Base-by-base conservation (phyloP, 2,329 filamentous ascomycete species). In the Coniochaeta pulveracea region DNA sequence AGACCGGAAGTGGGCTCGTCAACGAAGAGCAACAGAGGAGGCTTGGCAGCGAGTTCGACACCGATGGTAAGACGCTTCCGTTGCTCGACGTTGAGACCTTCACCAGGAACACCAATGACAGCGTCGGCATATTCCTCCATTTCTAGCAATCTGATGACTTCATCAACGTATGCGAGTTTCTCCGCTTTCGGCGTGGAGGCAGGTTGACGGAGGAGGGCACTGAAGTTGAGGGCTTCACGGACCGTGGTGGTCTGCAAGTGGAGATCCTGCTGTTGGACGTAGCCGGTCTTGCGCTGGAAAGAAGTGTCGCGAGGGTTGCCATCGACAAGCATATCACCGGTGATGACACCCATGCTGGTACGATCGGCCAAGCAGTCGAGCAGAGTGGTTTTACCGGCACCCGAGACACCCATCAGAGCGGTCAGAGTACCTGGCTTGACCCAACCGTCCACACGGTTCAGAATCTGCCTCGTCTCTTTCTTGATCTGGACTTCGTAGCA, bases 1-100 rank as follows among this genome's bases (percentile, higher is more conserved):
- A 95, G 75, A 64, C 89, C 89, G 18, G 86, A 94, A 4, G 88
- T 95, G 10, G 89, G 89, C 57, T 96, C 89, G 47, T 96, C 89
- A 24, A 95, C 75, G 62, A 95, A 95, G 29, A 95, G 74, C 40
- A 95, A 69, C 34, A 95, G 67, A 25, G 85, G 78, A 5, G 89
- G 89, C 61, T 91, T 94, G 6, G 89, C 89, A 26, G 85, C 88
- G 16, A 96, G 70, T 54, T 96, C 89, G n/a, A 96, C 88, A 57
- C 85, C 89, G 41, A 96, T 94, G 0, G 88, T 95, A 6, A 95
- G 69, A 47, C 85, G 81, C 56, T 79, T 79, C 33, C 74, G 64
- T 54, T 80, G 75, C 47, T 80, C 75, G 10, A 76, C 72, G 49
- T 84, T 84, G 23, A 85, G 69, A 57, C 85, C 86, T 63, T 93